A percentile compares a stretch with the other conserved stretches of the same genome.
phyloP scores from a whole-genome alignment of 2,329 filamentous ascomycete genomes.

The Aspergillus luchuensis region DNA sequence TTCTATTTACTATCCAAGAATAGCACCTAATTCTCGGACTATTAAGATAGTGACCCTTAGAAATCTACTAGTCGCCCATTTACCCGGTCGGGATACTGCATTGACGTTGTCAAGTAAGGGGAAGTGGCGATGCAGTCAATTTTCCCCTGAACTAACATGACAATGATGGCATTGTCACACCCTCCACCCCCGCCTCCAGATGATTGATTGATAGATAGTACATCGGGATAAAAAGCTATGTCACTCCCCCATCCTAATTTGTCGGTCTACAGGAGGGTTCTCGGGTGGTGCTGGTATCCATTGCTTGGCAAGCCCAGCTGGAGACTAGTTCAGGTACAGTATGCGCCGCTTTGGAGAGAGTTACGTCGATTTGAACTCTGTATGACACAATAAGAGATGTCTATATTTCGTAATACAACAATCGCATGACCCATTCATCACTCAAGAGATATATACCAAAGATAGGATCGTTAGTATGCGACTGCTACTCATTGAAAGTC shows the following conservation, averaged over 20 bases:
- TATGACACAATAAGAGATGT: not conserved
- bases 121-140: not conserved
- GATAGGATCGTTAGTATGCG: too few relatives aligned
- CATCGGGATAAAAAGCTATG: not conserved
- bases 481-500: too few relatives aligned
- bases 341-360: not conserved
- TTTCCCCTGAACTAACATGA: not conserved
- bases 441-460: not conserved
- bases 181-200: not conserved
- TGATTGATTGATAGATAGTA: not conserved
- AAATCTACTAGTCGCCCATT: not conserved
- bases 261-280: not conserved
- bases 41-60: not conserved
- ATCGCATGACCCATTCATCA: too few relatives aligned
- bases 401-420: not conserved
- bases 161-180: not conserved
- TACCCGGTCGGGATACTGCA: not conserved
- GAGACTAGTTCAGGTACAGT: conserved; percentile 3
- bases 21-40: not conserved
- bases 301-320: not conserved
- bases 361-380: not conserved
- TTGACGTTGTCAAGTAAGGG: not conserved
- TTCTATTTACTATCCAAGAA: not conserved
- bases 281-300: not conserved
- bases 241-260: not conserved